Conservation (phyloP, 345 rosid genomes). For the Bruguiera parviflora region DNA sequence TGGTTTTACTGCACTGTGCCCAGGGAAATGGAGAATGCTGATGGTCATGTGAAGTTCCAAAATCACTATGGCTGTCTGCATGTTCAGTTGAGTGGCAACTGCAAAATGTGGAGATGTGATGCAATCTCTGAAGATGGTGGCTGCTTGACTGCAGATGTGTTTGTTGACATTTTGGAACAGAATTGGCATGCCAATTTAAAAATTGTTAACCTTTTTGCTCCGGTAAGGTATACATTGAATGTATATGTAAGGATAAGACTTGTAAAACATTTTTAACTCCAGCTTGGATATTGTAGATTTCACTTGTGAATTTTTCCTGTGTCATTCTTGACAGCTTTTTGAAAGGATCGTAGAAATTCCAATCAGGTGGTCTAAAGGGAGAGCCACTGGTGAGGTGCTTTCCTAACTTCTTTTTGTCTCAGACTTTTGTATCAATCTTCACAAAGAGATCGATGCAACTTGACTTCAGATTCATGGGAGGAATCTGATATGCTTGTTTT, state of each 20-base stretch:
- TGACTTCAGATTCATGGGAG: neutral
- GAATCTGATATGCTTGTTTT: too few relatives aligned
- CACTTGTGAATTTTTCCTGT: conserved; percentile 14
- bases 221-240: conserved; percentile 57
- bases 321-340: conserved; percentile 56
- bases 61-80: conserved; percentile 74
- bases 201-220: conserved; percentile 76
- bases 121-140: conserved; percentile 80
- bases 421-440: too few relatives aligned
- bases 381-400: conserved; percentile 99
- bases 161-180: conserved; percentile 76
- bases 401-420: conserved; percentile 38
- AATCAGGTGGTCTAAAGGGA: conserved; percentile 82
- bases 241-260: conserved; percentile 6
- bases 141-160: conserved; percentile 85
- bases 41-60: conserved; percentile 84
- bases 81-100: conserved; percentile 83
- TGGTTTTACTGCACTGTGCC: conserved; percentile 18
- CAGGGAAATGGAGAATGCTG: conserved; percentile 83
- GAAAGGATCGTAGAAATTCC: conserved; percentile 92
- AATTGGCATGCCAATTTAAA: conserved; percentile 92
- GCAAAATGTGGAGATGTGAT: conserved; percentile 85
- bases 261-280: neutral
- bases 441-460: neutral
- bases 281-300: conserved; percentile 5